Conservation (phyloP, 805 yeast genomes). For the Komagataella pseudopastoris region DNA sequence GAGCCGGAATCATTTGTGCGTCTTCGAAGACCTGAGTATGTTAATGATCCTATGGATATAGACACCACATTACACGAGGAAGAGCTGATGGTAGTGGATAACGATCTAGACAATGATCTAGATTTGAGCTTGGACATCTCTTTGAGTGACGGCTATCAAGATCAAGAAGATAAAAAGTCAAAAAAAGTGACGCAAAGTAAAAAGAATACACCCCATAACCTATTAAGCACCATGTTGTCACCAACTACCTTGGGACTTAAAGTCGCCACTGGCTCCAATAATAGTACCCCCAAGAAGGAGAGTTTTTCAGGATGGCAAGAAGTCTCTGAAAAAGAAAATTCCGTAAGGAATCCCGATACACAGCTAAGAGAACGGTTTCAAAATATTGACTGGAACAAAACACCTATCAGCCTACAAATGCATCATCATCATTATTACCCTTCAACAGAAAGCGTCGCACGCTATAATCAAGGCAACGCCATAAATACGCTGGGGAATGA, state of each 20-base stretch:
- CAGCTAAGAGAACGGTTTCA: not conserved
- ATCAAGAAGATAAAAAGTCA: not conserved
- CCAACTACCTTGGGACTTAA: conserved; percentile 12
- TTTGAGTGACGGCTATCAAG: not conserved
- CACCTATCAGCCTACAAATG: conserved; percentile 16
- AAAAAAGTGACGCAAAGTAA: not conserved
- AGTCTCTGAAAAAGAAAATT: not conserved
- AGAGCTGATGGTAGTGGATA: not conserved
- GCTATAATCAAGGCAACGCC: not conserved
- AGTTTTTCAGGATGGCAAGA: no score
- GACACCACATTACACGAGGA: not conserved
- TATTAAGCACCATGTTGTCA: conserved; percentile 3
- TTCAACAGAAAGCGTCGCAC: not conserved
- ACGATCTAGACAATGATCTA: not conserved
- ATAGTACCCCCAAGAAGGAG: not conserved
- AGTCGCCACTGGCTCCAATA: conserved; percentile 6
- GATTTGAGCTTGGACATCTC: not conserved
- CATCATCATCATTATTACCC: conserved; percentile 35
- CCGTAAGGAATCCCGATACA: conserved; percentile 1
- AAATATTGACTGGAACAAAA: conserved; percentile 1
- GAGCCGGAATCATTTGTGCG: not conserved
- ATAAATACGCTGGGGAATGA: not conserved
- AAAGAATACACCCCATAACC: not conserved
- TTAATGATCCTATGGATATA: conserved; percentile 2
- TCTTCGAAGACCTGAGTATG: not conserved